Base-by-base conservation (phyloP, 192 early-diverging fungal genomes). In the Backusella psychrophila region DNA sequence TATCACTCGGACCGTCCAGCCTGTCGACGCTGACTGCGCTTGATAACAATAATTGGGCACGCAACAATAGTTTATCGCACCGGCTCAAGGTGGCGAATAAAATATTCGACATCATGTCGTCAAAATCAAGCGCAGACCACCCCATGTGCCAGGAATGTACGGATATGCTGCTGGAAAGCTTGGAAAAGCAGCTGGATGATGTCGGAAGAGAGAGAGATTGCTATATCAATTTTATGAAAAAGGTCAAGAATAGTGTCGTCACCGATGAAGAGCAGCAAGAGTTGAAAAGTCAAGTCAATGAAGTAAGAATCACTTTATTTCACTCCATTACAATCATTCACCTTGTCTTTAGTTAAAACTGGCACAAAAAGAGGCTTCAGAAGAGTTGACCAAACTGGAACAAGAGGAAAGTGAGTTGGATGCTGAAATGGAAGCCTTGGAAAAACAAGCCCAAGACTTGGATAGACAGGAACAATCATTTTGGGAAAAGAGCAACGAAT, bases 101-200 rank as follows among this genome's bases (percentile, higher is more conserved):
- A 34, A 75, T 98, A 49, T 95, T 94, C 84, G 93, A 96, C 63
- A 72, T 91, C 73, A 89, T 97, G 74, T 93, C 92, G 0, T 85
- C 88, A n/a, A 87, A 88, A 41, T 91, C 94, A 2, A 88, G 88
- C 63, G 83, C 94, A 15, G 88, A 88, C 63, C 94, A 96, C 69
- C 95, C 95, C 14, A 88, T 97, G 80, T 99, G 97, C 79, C 89
- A 94, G 74, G 96, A 96, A 66, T 99, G 97, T 75, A 92, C 95
- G 0, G 94, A 96, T 67, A 90, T 91, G 75, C 76, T 97, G 69
- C 52, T 90, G 63, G 86, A 92, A 11, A 83, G 85, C 34, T 76
- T 98, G 44, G 91, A 93, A 52, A 89, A 88, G 71, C 87, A 92
- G 66, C 76, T 95, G 19, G 72, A 82, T 0, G 94, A 96, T 75